Percentiles rank a stretch among this genome's conserved stretches.
These are phyloP conservation scores for Elsinoe fawcettii DNA, from an alignment of 2,329 filamentous ascomycete genomes.

Conservation along the genomic window DNA sequence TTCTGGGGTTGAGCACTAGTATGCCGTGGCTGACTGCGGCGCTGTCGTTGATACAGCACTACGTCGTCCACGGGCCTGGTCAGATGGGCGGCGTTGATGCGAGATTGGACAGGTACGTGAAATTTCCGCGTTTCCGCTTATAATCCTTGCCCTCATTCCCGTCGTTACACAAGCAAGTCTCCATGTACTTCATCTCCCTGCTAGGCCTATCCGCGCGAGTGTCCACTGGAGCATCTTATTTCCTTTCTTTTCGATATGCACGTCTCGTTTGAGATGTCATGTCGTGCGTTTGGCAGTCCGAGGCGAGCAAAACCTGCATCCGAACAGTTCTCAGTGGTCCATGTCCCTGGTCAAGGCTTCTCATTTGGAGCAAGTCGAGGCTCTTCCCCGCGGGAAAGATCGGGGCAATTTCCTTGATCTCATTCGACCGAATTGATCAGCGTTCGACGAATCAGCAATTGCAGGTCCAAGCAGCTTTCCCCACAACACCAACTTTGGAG, in stretches of 20 bases:
- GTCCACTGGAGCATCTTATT: not conserved
- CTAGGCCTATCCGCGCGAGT: not conserved
- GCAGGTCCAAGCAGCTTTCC: not conserved
- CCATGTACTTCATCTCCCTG: not conserved
- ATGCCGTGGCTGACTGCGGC: slow-evolving; percentile 86
- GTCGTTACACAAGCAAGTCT: slow-evolving; percentile 9
- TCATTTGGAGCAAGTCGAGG: not conserved
- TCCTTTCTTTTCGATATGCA: slow-evolving; percentile 4
- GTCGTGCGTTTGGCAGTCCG: not conserved
- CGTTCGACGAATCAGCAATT: slow-evolving; percentile 3
- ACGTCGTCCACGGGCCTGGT: slow-evolving; percentile 65
- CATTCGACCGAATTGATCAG: slow-evolving; percentile 1
- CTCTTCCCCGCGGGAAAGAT: slow-evolving; percentile 3
- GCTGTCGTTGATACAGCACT: slow-evolving; percentile 68
- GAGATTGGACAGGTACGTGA: slow-evolving; percentile 80
- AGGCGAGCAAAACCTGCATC: slow-evolving; percentile 8
- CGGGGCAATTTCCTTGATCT: not conserved
- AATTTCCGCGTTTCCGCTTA: not conserved
- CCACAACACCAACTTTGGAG: slow-evolving; percentile 7
- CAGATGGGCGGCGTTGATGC: slow-evolving; percentile 66
- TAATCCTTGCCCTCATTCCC: not conserved
- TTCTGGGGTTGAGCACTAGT: slow-evolving; percentile 65
- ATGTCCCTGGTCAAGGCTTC: slow-evolving; percentile 1
- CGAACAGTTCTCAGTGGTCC: slow-evolving; percentile 1
- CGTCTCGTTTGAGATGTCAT: not conserved